Conservation (phyloP, 768 basidiomycete genomes). For the Xerocomellus amylosporus region DNA sequence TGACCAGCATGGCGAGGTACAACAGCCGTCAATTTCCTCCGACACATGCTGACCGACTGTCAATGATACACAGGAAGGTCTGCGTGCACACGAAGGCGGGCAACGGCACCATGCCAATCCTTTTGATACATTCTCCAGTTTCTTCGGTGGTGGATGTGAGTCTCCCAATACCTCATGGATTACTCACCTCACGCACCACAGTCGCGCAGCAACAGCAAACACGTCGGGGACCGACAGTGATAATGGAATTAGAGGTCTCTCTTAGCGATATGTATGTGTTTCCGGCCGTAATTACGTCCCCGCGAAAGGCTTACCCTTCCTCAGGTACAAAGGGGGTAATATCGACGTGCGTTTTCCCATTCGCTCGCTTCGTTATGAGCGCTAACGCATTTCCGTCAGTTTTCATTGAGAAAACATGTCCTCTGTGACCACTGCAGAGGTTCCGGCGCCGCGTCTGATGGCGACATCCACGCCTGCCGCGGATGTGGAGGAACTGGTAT, state of each 20-base stretch:
- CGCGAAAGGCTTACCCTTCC: conserved; percentile 4
- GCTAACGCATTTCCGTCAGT: conserved; percentile 46
- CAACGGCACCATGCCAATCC: conserved; percentile 75
- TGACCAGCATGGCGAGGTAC: conserved; percentile 87
- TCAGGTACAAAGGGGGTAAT: conserved; percentile 77
- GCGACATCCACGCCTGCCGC: conserved; percentile 83
- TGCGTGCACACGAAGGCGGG: conserved; percentile 90
- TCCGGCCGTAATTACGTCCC: not conserved
- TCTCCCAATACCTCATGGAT: conserved; percentile 11
- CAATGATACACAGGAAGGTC: conserved; percentile 60
- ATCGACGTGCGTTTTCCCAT: conserved; percentile 61
- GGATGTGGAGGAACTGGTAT: conserved; percentile 85
- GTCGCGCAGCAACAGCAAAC: conserved; percentile 51
- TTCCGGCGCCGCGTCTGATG: conserved; percentile 85
- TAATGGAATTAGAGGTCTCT: conserved; percentile 82
- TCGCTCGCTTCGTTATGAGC: not conserved
- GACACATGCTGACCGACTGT: conserved; percentile 5
- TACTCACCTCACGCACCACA: conserved; percentile 5
- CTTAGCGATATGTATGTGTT: conserved; percentile 74
- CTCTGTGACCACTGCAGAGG: conserved; percentile 98
- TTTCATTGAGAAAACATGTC: conserved; percentile 87
- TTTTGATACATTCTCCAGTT: conserved; percentile 90
- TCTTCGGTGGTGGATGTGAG: conserved; percentile 84
- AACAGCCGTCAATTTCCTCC: conserved; percentile 8
- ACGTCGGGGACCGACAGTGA: conserved; percentile 70